Evolutionary conservation across 805 yeast species (phyloP).

Genomic region (Wickerhamomyces silvicola): DNA sequence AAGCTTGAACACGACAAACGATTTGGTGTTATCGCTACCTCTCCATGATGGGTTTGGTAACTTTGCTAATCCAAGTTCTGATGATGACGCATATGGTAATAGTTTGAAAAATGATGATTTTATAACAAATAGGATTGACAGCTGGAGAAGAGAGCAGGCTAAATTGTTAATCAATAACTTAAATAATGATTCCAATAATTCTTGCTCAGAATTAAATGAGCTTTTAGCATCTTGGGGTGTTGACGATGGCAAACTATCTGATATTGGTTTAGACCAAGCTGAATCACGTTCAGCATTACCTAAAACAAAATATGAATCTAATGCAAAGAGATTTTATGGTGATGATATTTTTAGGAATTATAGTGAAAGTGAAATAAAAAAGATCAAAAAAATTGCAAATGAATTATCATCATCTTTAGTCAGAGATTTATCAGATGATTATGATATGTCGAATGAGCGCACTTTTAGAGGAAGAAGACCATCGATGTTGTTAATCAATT

Average conservation of each 20-base stretch:
- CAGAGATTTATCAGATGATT: slow-evolving; percentile 3
- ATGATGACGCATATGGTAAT: slow-evolving; percentile 4
- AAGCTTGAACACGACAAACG: slow-evolving; percentile 13
- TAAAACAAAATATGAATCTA: background rate
- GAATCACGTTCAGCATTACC: background rate
- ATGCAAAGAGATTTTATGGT: slow-evolving; percentile 20
- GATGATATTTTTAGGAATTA: slow-evolving; percentile 19
- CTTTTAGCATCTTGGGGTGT: slow-evolving; percentile 29
- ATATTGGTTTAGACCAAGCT: slow-evolving; percentile 1
- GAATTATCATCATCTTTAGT: slow-evolving; percentile 18
- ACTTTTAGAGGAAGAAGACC: slow-evolving; percentile 10
- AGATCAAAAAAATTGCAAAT: slow-evolving; percentile 20
- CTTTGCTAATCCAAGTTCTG: slow-evolving; percentile 3
- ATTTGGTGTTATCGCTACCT: slow-evolving; percentile 12
- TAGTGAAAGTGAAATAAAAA: slow-evolving; percentile 17
- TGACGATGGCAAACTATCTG: slow-evolving; percentile 18
- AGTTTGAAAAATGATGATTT: slow-evolving; percentile 14
- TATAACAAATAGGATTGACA: slow-evolving; percentile 20
- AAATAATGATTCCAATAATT: slow-evolving; percentile 3
- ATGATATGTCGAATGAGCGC: background rate
- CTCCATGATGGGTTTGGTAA: slow-evolving; percentile 12
- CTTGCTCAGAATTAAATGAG: slow-evolving; percentile 11
- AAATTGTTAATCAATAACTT: slow-evolving; percentile 16
- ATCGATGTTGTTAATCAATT: slow-evolving; percentile 13
- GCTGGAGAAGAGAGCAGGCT: slow-evolving; percentile 24